Base-by-base conservation (phyloP, 139 green algal genomes). In the Chlorella sp. region DNA sequence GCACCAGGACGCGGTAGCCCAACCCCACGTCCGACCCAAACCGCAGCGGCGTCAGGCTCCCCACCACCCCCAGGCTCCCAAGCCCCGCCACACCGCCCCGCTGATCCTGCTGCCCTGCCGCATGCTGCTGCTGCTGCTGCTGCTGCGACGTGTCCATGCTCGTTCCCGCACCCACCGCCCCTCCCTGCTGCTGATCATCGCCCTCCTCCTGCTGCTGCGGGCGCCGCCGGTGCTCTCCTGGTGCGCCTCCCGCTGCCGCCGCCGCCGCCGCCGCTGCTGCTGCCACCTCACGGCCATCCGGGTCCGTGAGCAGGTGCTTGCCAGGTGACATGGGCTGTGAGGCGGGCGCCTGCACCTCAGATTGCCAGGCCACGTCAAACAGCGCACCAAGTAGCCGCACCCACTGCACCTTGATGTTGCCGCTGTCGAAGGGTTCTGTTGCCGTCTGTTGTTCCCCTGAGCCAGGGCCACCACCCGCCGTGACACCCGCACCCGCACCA, bases 1-100 rank as follows among this genome's bases (percentile, higher is more conserved):
- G 70, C 55, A 75, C 59, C 55, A 75, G 34, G 24, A 75, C 70
- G 2, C 70, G 55, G 59, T 75, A 63, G 22, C 70, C 70, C 30
- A 75, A 26, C 2, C 67, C 67, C 29, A 73, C 23, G 5, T 69
- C 63, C 63, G 50, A 27, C n/a, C n/a, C n/a, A n/a, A n/a, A n/a
- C n/a, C n/a, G n/a, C n/a, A n/a, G n/a, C n/a, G n/a, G n/a, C n/a
- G n/a, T n/a, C n/a, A n/a, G n/a, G n/a, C n/a, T n/a, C n/a, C n/a
- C n/a, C n/a, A n/a, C n/a, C n/a, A n/a, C n/a, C n/a, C n/a, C n/a
- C n/a, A n/a, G n/a, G n/a, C n/a, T n/a, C n/a, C n/a, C n/a, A n/a
- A n/a, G n/a, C n/a, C n/a, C n/a, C n/a, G n/a, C n/a, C n/a, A n/a
- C n/a, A n/a, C n/a, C n/a, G n/a, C n/a, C 60, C 23, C 4, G 60